These are phyloP conservation scores for Aspergillus carlsbadensis DNA, from an alignment of 495 filamentous ascomycete genomes.

Conservation along the genomic window DNA sequence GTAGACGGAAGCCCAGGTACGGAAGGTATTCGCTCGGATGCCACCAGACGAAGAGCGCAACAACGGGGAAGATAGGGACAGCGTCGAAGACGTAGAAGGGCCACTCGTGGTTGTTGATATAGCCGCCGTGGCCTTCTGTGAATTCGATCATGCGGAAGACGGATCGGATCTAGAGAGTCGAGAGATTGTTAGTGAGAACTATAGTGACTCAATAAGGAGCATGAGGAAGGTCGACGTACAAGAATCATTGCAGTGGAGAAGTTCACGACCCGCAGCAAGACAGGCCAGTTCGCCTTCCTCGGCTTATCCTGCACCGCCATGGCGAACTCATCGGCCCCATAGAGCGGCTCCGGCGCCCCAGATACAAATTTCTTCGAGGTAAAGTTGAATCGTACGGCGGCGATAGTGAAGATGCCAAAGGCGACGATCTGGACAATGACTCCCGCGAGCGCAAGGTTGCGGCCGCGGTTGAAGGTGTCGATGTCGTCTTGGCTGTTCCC, in stretches of 20 bases:
- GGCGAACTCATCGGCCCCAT: constrained; percentile 16
- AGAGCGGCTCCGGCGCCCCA: constrained; percentile 46
- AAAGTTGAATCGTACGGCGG: constrained; percentile 37
- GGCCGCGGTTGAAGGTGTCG: constrained; percentile 32
- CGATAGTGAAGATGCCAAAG: constrained; percentile 44
- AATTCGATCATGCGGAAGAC: constrained; percentile 66
- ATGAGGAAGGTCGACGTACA: constrained; percentile 34
- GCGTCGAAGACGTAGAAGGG: constrained; percentile 63
- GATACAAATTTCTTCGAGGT: constrained; percentile 39
- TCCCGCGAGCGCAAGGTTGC: constrained; percentile 38
- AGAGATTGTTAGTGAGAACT: neutral
- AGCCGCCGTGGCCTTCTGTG: constrained; percentile 50
- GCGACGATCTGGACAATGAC: constrained; percentile 41
- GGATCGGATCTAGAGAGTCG: constrained; percentile 48
- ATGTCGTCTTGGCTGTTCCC: constrained; percentile 13
- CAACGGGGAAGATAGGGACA: constrained; percentile 50
- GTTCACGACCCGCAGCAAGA: constrained; percentile 53
- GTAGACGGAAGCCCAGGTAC: constrained; percentile 29
- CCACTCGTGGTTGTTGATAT: constrained; percentile 54
- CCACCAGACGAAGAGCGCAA: constrained; percentile 50
- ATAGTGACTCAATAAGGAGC: too few relatives aligned
- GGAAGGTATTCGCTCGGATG: constrained; percentile 48
- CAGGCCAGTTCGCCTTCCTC: constrained; percentile 1
- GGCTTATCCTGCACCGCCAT: neutral
- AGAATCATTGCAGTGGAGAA: constrained; percentile 52